phyloP scores from a whole-genome alignment of 352 stramenopile genomes.

The Globisporangium canariense region DNA sequence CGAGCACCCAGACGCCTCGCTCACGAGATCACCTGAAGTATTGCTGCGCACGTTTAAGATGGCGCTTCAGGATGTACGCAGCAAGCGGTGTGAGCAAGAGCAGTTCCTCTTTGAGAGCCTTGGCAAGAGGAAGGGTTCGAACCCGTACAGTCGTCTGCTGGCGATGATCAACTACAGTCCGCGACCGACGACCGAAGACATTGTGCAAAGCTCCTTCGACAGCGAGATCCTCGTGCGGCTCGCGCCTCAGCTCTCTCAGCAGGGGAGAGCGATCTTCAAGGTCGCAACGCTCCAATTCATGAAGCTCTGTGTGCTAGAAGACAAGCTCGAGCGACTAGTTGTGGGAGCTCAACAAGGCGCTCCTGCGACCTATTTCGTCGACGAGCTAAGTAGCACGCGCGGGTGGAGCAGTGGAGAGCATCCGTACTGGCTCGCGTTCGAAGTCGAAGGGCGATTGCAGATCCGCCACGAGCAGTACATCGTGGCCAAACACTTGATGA shows the following conservation, averaged over 20 bases:
- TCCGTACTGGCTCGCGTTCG: slow-evolving; percentile 86
- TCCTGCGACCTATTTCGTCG: slow-evolving; percentile 23
- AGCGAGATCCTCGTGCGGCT: slow-evolving; percentile 28
- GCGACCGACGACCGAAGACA: slow-evolving; percentile 27
- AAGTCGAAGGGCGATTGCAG: slow-evolving; percentile 75
- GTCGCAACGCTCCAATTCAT: slow-evolving; percentile 28
- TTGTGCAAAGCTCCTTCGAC: slow-evolving; percentile 41
- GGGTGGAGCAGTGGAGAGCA: slow-evolving; percentile 50
- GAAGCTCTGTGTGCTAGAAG: slow-evolving; percentile 73
- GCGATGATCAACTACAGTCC: slow-evolving; percentile 23
- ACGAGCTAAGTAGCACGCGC: slow-evolving; percentile 48
- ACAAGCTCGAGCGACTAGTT: slow-evolving; percentile 56
- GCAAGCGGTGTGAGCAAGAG: slow-evolving; percentile 1
- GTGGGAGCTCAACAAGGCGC: slow-evolving; percentile 5
- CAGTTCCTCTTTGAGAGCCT: background rate
- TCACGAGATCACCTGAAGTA: slow-evolving; percentile 2
- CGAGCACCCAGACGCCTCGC: slow-evolving; percentile 8
- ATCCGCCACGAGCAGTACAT: slow-evolving; percentile 83
- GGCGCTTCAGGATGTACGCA: slow-evolving; percentile 21
- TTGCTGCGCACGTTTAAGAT: slow-evolving; percentile 14
- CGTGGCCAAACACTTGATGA: slow-evolving; percentile 69
- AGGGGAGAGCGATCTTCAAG: slow-evolving; percentile 21
- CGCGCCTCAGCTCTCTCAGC: slow-evolving; percentile 21
- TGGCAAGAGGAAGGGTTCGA: background rate
- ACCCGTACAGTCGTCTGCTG: slow-evolving; percentile 18